Base-by-base conservation (phyloP, 2,329 filamentous ascomycete species). In the Calonectria multiphialidica region DNA sequence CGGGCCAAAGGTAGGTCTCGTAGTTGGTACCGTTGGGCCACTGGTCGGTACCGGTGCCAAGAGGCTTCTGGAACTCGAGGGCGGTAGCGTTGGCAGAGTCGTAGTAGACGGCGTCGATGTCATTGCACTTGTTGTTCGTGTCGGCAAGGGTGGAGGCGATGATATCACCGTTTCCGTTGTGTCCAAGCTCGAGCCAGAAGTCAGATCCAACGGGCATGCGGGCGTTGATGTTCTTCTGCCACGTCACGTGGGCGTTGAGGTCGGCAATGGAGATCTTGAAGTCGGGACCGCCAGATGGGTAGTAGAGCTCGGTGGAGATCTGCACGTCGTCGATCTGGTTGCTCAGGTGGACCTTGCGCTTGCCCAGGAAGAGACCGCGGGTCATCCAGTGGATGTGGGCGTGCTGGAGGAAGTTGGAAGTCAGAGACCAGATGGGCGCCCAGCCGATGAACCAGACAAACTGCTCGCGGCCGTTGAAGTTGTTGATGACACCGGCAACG, bases 371-470 rank as follows among this genome's bases (percentile, higher is more conserved):
- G 49, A 75, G 59, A 35, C 74, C 72, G 5, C 74, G 74, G 18
- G 74, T 75, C 28, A 75, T 73, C 74, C 74, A 75, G 63, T 75
- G 74, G 16, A 75, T 59, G 35, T 75, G 74, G 30, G 74, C 62
- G 25, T 75, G 74, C 30, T 75, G 65, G 8, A 75, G 72, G 65
- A 73, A 75, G 33, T 45, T 55, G 12, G 68, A 73, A 18, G 74
- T 75, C 49, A 70, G 65, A 10, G 74, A 75, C 74, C 74, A 75
- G 23, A 66, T 44, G 9, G 68, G 70, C 28, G 72, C 74, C 74
- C 74, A 75, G 18, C 74, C 65, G 8, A 75, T 68, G 45, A 75
- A 75, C 74, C 74, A 75, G 21, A 75, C 74, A 12, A 75, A 68
- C 65, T 75, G 74, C 62, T 75, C 74, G 15, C 74, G 74, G 3